Evolutionary conservation across 306 rosid genomes (phyloP).

Genomic region (Cucurbita pepo): DNA sequence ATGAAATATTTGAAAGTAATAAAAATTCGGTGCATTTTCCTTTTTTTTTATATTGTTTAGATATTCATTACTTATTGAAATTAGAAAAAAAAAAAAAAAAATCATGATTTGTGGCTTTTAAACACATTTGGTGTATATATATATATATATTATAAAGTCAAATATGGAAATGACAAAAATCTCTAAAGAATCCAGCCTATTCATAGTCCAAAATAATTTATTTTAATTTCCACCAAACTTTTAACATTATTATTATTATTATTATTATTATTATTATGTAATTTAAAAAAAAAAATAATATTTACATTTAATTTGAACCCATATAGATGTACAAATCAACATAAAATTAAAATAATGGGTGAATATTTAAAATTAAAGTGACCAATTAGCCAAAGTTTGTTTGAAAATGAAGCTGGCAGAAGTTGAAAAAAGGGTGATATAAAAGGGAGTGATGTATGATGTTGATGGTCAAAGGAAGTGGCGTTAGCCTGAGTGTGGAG

Average conservation of each 20-base stretch:
- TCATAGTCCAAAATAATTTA: background rate
- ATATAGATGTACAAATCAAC: too few species aligned
- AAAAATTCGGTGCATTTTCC: background rate
- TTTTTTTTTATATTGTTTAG: background rate
- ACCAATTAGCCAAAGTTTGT: background rate
- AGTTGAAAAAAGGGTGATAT: background rate
- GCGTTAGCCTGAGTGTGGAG: background rate
- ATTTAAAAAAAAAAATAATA: background rate
- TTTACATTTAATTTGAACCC: background rate
- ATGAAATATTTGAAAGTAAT: background rate
- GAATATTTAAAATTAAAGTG: background rate
- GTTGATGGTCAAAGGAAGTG: background rate
- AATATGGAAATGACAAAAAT: background rate
- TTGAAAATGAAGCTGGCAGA: background rate
- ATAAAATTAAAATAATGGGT: background rate
- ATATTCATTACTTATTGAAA: background rate
- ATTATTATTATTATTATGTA: background rate
- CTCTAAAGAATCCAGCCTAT: background rate
- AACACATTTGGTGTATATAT: background rate
- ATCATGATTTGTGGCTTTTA: background rate
- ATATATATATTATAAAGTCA: background rate
- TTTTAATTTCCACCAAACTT: background rate
- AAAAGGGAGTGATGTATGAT: background rate
- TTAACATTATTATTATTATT: too few species aligned
- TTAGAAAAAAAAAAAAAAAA: background rate